These are phyloP conservation scores for Alternaria rosae DNA, from an alignment of 2,329 filamentous ascomycete species.

Conservation along the genomic window DNA sequence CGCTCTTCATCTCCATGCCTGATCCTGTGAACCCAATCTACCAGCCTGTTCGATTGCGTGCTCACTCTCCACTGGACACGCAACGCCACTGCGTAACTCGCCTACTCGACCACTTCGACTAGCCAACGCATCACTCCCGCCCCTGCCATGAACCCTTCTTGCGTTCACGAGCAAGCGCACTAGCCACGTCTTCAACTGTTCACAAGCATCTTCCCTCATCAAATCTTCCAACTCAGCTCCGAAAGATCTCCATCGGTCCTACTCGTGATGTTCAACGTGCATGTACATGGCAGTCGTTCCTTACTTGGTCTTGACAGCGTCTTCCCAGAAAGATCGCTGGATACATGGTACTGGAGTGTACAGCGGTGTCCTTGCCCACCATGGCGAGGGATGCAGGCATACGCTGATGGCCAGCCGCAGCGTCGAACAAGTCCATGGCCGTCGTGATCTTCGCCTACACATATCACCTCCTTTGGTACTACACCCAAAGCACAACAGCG, in stretches of 20 bases:
- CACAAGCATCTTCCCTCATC: background rate
- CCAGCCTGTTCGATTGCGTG: background rate
- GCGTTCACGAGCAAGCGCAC: background rate
- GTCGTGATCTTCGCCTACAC: background rate
- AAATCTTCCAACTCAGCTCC: background rate
- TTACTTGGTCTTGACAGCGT: background rate
- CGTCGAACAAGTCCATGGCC: background rate
- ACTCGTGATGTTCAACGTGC: background rate
- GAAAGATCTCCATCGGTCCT: background rate
- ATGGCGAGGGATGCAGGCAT: background rate
- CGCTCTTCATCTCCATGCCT: background rate
- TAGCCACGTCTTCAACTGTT: background rate
- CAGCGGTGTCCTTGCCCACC: background rate
- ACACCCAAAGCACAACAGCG: background rate
- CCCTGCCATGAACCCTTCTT: conserved; percentile 3
- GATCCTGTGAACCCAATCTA: background rate
- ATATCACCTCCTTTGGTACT: background rate
- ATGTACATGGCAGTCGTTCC: background rate
- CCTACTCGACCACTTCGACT: background rate
- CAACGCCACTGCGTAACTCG: background rate
- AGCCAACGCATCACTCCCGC: background rate
- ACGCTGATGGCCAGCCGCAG: background rate
- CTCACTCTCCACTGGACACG: background rate
- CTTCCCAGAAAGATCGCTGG: background rate
- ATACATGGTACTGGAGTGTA: background rate